These are phyloP conservation scores for Fusarium drepaniforme DNA, from an alignment of 2,329 filamentous ascomycete genomes.

Conservation along the genomic window DNA sequence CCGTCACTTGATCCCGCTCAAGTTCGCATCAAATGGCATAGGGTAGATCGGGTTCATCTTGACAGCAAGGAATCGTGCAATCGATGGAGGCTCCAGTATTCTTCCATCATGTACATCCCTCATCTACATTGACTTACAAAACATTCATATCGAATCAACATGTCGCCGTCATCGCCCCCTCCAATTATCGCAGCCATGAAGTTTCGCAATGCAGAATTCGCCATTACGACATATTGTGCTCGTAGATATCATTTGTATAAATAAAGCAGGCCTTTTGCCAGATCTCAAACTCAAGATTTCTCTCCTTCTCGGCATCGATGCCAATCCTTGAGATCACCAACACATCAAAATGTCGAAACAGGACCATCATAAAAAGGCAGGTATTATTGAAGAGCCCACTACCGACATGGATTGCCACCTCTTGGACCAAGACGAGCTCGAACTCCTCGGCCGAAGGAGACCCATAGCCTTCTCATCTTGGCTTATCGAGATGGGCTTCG, in stretches of 20 bases:
- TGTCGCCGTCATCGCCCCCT: not conserved
- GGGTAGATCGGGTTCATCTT: not conserved
- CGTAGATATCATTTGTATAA: not conserved
- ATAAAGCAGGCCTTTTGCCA: not conserved
- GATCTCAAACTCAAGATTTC: not conserved
- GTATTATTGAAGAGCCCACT: not conserved
- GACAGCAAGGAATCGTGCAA: not conserved
- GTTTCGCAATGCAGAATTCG: not conserved
- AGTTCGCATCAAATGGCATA: not conserved
- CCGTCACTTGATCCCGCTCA: not conserved
- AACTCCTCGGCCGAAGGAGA: conserved; percentile 71
- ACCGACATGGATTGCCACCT: conserved; percentile 1
- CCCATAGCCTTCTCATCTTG: conserved; percentile 65
- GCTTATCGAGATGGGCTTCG: conserved; percentile 70
- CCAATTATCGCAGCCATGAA: not conserved
- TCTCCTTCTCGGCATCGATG: not conserved
- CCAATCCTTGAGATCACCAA: not conserved
- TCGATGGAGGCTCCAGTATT: not conserved
- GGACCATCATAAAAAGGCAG: not conserved
- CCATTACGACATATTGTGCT: not conserved
- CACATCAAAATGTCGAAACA: not conserved
- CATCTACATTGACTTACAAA: not conserved
- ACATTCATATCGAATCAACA: not conserved
- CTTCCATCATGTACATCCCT: not conserved
- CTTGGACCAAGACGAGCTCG: conserved; percentile 56